phyloP scores from a whole-genome alignment of 768 basidiomycete species.

The Tylopilus subfusipes region DNA sequence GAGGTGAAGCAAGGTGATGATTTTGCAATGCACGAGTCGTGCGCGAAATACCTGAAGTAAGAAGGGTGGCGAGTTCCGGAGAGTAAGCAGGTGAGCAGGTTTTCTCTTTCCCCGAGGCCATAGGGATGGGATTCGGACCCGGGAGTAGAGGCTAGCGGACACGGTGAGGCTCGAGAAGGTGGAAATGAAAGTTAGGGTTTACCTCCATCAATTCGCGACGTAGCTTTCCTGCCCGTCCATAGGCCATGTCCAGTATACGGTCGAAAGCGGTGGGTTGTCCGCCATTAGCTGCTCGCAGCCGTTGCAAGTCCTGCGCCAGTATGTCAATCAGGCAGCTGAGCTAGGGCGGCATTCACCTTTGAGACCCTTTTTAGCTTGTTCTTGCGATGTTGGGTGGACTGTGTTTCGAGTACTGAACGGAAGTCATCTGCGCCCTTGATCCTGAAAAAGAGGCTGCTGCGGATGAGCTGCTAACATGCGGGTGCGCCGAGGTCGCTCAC shows the following conservation, averaged over 20 bases:
- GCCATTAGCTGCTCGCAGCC: conserved; percentile 51
- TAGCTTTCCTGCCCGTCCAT: conserved; percentile 71
- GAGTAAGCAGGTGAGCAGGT: conserved; percentile 67
- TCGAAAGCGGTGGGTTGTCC: conserved; percentile 50
- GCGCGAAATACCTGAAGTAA: conserved; percentile 50
- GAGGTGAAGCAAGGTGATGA: conserved; percentile 45
- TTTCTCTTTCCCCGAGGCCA: conserved; percentile 48
- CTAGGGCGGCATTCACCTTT: conserved; percentile 39
- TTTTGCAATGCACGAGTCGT: conserved; percentile 43
- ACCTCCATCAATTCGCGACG: conserved; percentile 69
- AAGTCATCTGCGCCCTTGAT: conserved; percentile 58
- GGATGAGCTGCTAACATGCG: not conserved
- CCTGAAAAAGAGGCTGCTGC: conserved; percentile 58
- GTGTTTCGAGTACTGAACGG: conserved; percentile 41
- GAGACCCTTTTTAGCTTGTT: conserved; percentile 47
- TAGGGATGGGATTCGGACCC: conserved; percentile 40
- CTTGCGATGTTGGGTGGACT: conserved; percentile 28
- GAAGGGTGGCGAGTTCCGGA: conserved; percentile 55
- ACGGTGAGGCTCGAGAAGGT: conserved; percentile 5
- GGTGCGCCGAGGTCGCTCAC: conserved; percentile 23
- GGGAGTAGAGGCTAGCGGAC: conserved; percentile 50
- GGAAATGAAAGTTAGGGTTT: not conserved
- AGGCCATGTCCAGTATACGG: conserved; percentile 63
- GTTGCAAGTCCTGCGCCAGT: conserved; percentile 46
- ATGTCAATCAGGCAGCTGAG: not conserved